Conservation (phyloP, 1,139 yeast species). For the Candida neerlandica region DNA sequence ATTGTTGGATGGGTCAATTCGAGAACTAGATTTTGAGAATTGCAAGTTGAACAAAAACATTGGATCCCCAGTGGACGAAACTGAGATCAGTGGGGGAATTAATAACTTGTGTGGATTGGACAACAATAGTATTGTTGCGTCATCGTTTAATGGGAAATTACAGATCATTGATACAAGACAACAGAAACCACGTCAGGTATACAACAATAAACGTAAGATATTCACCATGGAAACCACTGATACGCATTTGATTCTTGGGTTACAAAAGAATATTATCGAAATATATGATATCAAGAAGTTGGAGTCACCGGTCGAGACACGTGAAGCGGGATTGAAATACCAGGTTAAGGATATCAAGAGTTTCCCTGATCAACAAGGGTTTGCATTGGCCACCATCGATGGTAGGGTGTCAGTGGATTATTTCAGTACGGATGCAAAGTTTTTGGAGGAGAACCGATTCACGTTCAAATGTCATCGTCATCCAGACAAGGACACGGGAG, state of each 20-base stretch:
- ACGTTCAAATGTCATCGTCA: slow-evolving; percentile 85
- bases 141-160: slow-evolving; percentile 57
- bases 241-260: slow-evolving; percentile 55
- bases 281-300: slow-evolving; percentile 59
- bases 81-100: slow-evolving; percentile 28
- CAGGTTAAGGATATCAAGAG: slow-evolving; percentile 66
- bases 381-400: slow-evolving; percentile 79
- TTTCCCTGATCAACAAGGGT: slow-evolving; percentile 62
- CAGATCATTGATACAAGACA: slow-evolving; percentile 37
- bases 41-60: slow-evolving; percentile 23
- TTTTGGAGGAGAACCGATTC: slow-evolving; percentile 52
- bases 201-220: slow-evolving; percentile 47
- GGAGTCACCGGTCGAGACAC: slow-evolving; percentile 46
- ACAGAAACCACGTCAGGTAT: slow-evolving; percentile 15
- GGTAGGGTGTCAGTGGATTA: slow-evolving; percentile 86
- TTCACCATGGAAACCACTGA: slow-evolving; percentile 63
- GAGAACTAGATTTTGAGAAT: slow-evolving; percentile 47
- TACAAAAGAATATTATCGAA: slow-evolving; percentile 56
- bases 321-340: slow-evolving; percentile 74
- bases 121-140: slow-evolving; percentile 28
- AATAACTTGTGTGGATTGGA: slow-evolving; percentile 36
- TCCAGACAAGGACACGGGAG: slow-evolving; percentile 36
- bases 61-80: slow-evolving; percentile 12
- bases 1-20: slow-evolving; percentile 43
- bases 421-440: slow-evolving; percentile 53